Percentiles rank a stretch among this genome's conserved stretches.
These are phyloP conservation scores for Leptomonas seymouri DNA, from an alignment of 208 protist species.

Conservation along the genomic window DNA sequence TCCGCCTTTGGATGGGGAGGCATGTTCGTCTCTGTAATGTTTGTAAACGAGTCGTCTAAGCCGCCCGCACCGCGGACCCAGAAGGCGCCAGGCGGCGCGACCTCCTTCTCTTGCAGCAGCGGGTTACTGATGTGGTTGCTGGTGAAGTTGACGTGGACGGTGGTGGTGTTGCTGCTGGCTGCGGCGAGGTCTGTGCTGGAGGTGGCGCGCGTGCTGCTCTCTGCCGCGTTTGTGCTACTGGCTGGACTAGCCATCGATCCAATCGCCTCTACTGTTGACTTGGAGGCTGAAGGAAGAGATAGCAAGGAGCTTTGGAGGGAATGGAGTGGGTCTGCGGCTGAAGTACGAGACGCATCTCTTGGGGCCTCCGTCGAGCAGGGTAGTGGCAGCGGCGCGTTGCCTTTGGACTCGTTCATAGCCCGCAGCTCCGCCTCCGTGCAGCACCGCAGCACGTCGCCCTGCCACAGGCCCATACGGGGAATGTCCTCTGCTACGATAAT, in stretches of 20 bases:
- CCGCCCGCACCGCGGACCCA: slow-evolving; percentile 63
- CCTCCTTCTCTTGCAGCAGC: slow-evolving; percentile 34
- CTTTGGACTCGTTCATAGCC: slow-evolving; percentile 16
- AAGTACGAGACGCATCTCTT: neutral
- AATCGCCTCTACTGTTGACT: neutral
- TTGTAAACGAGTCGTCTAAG: slow-evolving; percentile 44
- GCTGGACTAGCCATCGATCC: neutral
- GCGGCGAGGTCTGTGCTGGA: neutral
- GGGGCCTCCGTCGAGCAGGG: slow-evolving; percentile 11
- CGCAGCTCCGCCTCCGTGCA: slow-evolving; percentile 53
- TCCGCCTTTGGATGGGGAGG: slow-evolving; percentile 37
- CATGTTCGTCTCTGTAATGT: slow-evolving; percentile 38
- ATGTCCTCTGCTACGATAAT: slow-evolving; percentile 66
- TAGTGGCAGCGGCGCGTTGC: slow-evolving; percentile 25
- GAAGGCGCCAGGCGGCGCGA: slow-evolving; percentile 47
- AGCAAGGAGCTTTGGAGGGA: neutral
- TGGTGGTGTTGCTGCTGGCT: slow-evolving; percentile 9
- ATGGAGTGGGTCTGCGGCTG: neutral
- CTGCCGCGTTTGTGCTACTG: slow-evolving; percentile 5
- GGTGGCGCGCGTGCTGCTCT: neutral
- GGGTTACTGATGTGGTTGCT: slow-evolving; percentile 48
- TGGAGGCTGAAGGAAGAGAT: too few species aligned
- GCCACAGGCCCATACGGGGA: slow-evolving; percentile 52
- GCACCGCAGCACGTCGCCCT: slow-evolving; percentile 78
- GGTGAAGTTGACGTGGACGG: slow-evolving; percentile 29